Conservation (phyloP, 768 basidiomycete genomes). For the Rhizopogon vulgaris region DNA sequence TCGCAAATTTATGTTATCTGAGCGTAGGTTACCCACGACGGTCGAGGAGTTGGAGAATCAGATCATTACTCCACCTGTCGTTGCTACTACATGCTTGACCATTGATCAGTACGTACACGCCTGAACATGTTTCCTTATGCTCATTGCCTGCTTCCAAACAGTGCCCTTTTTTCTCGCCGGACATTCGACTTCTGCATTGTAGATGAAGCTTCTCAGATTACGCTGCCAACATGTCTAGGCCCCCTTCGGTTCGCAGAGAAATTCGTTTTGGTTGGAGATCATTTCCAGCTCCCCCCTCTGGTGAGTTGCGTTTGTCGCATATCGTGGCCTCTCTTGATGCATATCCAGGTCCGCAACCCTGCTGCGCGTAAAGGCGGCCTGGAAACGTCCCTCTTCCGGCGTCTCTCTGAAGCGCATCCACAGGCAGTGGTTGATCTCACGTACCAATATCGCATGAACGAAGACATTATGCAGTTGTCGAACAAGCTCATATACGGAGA, state of each 20-base stretch:
- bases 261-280: conserved; percentile 95
- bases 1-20: conserved; percentile 61
- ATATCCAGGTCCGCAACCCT: conserved; percentile 68
- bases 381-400: conserved; percentile 85
- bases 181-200: conserved; percentile 96
- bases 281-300: conserved; percentile 93
- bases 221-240: conserved; percentile 90
- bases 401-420: conserved; percentile 83
- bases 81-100: conserved; percentile 92
- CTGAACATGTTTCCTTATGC: conserved; percentile 4
- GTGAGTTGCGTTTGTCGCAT: conserved; percentile 35
- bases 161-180: conserved; percentile 78
- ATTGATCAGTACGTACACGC: conserved; percentile 77
- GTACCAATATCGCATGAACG: conserved; percentile 95
- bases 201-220: conserved; percentile 97
- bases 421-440: conserved; percentile 79
- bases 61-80: conserved; percentile 83
- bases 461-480: conserved; percentile 88
- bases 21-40: conserved; percentile 47
- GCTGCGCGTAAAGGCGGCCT: conserved; percentile 80
- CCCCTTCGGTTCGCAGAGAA: conserved; percentile 86
- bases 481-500: conserved; percentile 83
- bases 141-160: conserved; percentile 21
- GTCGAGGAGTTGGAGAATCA: conserved; percentile 82
- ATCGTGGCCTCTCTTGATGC: neutral